These are phyloP conservation scores for Pleurotus pulmonarius DNA, from an alignment of 768 basidiomycete species.

Conservation along the genomic window DNA sequence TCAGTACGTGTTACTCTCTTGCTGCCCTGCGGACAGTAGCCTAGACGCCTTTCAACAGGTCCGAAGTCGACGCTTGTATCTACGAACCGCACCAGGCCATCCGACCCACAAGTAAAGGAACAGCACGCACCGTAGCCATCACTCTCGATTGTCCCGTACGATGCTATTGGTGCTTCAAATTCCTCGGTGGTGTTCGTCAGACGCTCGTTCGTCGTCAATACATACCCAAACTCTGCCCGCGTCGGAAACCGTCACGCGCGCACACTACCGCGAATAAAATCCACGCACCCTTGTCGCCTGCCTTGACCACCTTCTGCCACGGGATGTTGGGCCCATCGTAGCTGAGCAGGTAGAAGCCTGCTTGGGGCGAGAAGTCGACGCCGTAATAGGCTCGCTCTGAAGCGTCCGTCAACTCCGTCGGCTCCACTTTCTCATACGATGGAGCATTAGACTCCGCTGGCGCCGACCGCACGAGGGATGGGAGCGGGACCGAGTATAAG, in stretches of 20 bases:
- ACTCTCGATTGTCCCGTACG: slow-evolving; percentile 67
- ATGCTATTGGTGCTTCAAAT: slow-evolving; percentile 70
- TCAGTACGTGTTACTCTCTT: slow-evolving; percentile 8
- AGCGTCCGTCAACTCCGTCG: slow-evolving; percentile 43
- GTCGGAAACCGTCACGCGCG: neutral
- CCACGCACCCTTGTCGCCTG: slow-evolving; percentile 2
- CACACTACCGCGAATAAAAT: neutral
- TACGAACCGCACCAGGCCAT: neutral
- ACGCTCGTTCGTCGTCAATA: slow-evolving; percentile 66
- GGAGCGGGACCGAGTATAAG: slow-evolving; percentile 76
- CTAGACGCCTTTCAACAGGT: slow-evolving; percentile 7
- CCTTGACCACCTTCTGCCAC: slow-evolving; percentile 71
- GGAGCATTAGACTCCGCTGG: slow-evolving; percentile 38
- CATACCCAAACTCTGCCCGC: slow-evolving; percentile 52
- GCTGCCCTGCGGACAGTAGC: neutral
- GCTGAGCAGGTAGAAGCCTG: slow-evolving; percentile 77
- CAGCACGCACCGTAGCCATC: slow-evolving; percentile 74
- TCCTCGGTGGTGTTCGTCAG: slow-evolving; percentile 61
- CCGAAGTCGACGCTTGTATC: slow-evolving; percentile 1
- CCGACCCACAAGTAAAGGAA: neutral
- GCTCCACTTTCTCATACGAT: slow-evolving; percentile 36
- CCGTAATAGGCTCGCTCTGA: slow-evolving; percentile 53
- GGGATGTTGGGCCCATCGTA: slow-evolving; percentile 84
- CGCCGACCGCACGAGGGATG: slow-evolving; percentile 36
- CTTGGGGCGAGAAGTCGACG: slow-evolving; percentile 78